Evolutionary conservation across 164 flowering plant genomes (phyloP).

Genomic region (Vitis amurensis): DNA sequence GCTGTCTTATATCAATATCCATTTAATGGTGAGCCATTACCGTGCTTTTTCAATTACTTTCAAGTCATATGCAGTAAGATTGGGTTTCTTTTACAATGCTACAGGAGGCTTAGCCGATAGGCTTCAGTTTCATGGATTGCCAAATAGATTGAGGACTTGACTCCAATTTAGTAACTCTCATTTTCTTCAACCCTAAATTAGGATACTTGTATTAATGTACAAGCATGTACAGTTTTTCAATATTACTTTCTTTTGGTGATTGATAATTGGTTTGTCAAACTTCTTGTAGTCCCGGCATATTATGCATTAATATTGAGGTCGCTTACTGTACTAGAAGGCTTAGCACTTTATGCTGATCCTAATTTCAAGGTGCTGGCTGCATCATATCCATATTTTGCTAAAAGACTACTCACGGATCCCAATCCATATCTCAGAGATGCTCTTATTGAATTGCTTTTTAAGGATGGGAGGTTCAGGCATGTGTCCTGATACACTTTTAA

Average conservation of each 20-base stretch:
- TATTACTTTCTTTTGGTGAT: background rate
- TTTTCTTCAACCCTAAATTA: background rate
- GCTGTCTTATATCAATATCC: constrained; percentile 89
- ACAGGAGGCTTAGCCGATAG: background rate
- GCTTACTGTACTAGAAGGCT: constrained; percentile 93
- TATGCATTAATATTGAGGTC: constrained; percentile 97
- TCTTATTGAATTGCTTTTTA: constrained; percentile 90
- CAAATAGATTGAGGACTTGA: background rate
- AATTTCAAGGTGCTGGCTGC: constrained; percentile 97
- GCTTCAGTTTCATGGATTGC: background rate
- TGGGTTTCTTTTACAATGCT: background rate
- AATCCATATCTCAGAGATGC: constrained; percentile 99
- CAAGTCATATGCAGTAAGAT: background rate
- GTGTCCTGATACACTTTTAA: constrained; percentile 10
- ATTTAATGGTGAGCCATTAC: constrained; percentile 74
- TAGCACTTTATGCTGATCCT: constrained; percentile 97
- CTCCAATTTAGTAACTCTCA: background rate
- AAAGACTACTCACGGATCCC: constrained; percentile 97
- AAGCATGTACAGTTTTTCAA: background rate
- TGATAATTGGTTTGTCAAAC: constrained; percentile 20
- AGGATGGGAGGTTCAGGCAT: constrained; percentile 94
- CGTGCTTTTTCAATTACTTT: background rate
- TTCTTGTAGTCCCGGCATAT: constrained; percentile 89
- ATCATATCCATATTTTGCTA: constrained; percentile 98
- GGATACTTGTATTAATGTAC: background rate